Conservation (phyloP, 306 rosid species). For the Styphnolobium japonicum region DNA sequence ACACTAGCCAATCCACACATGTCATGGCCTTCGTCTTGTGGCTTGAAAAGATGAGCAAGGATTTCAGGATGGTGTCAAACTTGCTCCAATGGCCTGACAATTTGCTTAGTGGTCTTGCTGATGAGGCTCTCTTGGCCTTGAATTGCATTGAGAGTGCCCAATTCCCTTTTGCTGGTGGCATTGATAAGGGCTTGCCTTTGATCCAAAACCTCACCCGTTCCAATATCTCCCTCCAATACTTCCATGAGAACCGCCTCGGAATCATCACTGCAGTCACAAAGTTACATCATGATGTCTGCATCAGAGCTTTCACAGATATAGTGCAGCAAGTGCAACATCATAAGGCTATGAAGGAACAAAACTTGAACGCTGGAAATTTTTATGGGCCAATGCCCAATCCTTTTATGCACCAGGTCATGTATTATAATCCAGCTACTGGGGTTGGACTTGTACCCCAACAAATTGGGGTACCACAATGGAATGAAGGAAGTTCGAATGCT, state of each 20-base stretch:
- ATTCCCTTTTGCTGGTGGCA: neutral
- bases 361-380: neutral
- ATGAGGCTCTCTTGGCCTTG: conserved; percentile 41
- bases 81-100: conserved; percentile 32
- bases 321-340: conserved; percentile 5
- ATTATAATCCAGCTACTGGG: neutral
- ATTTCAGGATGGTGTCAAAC: conserved; percentile 22
- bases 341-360: neutral
- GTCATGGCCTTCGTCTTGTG: conserved; percentile 68
- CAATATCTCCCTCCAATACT: conserved; percentile 30
- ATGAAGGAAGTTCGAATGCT: neutral
- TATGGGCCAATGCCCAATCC: neutral
- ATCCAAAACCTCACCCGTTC: conserved; percentile 26
- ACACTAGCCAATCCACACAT: conserved; percentile 34
- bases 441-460: neutral
- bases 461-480: neutral
- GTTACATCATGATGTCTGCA: conserved; percentile 38
- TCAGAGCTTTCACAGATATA: conserved; percentile 51
- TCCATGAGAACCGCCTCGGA: conserved; percentile 25
- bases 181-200: conserved; percentile 23
- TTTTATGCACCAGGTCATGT: neutral
- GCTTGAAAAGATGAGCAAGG: conserved; percentile 37
- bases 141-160: conserved; percentile 35
- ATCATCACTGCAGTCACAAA: conserved; percentile 22
- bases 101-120: conserved; percentile 25